phyloP scores from a whole-genome alignment of 2,329 filamentous ascomycete species.

The Talaromyces marneffei region DNA sequence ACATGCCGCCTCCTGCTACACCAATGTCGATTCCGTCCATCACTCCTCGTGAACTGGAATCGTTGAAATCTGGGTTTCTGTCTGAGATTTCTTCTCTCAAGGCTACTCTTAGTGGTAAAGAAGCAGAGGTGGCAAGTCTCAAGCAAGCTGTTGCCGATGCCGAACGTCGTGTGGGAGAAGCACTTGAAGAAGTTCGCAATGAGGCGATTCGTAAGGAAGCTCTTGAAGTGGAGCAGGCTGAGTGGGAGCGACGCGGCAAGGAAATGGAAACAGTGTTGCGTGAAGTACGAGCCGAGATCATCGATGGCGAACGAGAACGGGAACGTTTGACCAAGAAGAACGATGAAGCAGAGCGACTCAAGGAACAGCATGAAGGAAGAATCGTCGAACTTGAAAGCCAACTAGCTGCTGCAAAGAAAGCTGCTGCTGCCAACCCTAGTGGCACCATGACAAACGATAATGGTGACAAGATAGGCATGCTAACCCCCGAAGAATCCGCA shows the following conservation, averaged over 20 bases:
- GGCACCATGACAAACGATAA: constrained; percentile 29
- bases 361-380: constrained; percentile 41
- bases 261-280: constrained; percentile 80
- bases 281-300: constrained; percentile 75
- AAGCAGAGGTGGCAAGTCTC: constrained; percentile 81
- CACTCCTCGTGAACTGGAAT: constrained; percentile 86
- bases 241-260: constrained; percentile 76
- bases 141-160: constrained; percentile 85
- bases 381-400: constrained; percentile 44
- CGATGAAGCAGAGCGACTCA: constrained; percentile 65
- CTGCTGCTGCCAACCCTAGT: constrained; percentile 22
- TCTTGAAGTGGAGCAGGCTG: constrained; percentile 66
- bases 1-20: constrained; percentile 88
- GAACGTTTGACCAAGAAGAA: constrained; percentile 71
- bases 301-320: constrained; percentile 69
- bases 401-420: constrained; percentile 38
- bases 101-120: constrained; percentile 84
- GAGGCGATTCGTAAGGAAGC: constrained; percentile 65
- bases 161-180: constrained; percentile 83
- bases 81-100: constrained; percentile 94
- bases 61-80: constrained; percentile 80
- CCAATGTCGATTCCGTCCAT: constrained; percentile 86
- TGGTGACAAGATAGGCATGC: constrained; percentile 28
- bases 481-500: constrained; percentile 41
- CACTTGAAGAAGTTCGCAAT: constrained; percentile 75